These are phyloP conservation scores for Trichothecium roseum DNA, from an alignment of 2,329 filamentous ascomycete species.

Conservation along the genomic window DNA sequence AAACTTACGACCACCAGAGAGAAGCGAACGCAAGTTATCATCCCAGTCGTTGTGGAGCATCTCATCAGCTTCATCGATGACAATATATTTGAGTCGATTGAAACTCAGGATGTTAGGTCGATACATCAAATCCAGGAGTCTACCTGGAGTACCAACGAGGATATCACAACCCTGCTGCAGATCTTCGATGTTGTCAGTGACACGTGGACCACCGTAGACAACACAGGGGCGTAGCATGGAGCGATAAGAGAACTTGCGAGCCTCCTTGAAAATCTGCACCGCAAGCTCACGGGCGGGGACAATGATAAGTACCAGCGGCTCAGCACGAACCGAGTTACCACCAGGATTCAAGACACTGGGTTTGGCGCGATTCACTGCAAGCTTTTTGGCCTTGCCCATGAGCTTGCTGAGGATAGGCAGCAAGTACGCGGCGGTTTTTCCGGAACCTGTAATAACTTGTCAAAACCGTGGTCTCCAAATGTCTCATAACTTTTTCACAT, in stretches of 20 bases:
- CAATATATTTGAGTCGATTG: slow-evolving; percentile 64
- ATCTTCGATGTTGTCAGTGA: slow-evolving; percentile 59
- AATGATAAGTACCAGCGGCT: slow-evolving; percentile 80
- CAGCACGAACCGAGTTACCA: slow-evolving; percentile 50
- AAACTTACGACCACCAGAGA: slow-evolving; percentile 67
- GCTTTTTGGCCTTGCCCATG: slow-evolving; percentile 91
- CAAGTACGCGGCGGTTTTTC: slow-evolving; percentile 90
- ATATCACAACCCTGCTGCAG: slow-evolving; percentile 80
- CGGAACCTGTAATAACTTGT: slow-evolving; percentile 55
- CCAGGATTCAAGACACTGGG: slow-evolving; percentile 41
- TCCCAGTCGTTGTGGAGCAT: slow-evolving; percentile 76
- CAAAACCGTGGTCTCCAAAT: too few relatives aligned
- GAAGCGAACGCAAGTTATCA: slow-evolving; percentile 62
- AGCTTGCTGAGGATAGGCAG: slow-evolving; percentile 81
- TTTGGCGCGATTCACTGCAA: slow-evolving; percentile 69
- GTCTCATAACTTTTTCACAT: too few relatives aligned
- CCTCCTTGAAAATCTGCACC: slow-evolving; percentile 91
- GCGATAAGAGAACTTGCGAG: slow-evolving; percentile 85
- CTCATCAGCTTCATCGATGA: slow-evolving; percentile 94
- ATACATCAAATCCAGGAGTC: slow-evolving; percentile 74
- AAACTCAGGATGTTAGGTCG: slow-evolving; percentile 60
- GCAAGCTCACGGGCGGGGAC: slow-evolving; percentile 83
- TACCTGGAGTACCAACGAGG: slow-evolving; percentile 78
- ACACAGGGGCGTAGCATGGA: slow-evolving; percentile 90
- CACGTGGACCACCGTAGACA: slow-evolving; percentile 73